A percentile compares a stretch with the other conserved stretches of the same genome.
phyloP scores from a whole-genome alignment of 129 eudicot genomes.

The Lactuca saligna region DNA sequence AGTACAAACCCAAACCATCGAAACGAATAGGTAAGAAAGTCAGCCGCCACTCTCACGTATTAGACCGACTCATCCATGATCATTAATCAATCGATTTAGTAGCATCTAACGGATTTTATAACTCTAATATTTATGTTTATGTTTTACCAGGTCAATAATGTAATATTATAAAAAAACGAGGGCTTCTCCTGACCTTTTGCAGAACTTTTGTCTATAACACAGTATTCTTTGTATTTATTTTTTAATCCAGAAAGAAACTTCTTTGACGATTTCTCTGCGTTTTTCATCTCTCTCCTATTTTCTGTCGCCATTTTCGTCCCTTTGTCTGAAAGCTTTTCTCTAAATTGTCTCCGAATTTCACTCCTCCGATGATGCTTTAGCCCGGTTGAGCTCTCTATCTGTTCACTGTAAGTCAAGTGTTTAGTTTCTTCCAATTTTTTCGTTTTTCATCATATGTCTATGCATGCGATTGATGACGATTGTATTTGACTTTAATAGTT shows the following conservation, averaged over 20 bases:
- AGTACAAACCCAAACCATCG: too few species aligned
- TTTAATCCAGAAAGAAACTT: constrained; percentile 20
- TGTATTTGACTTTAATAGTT: constrained; percentile 25
- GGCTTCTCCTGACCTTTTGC: neutral
- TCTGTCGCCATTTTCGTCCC: constrained; percentile 37
- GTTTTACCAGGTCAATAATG: neutral
- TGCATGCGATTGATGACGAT: constrained; percentile 23
- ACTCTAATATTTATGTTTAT: neutral
- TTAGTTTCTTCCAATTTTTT: neutral
- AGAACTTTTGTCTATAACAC: neutral
- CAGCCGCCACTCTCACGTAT: too few species aligned
- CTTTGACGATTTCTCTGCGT: constrained; percentile 25
- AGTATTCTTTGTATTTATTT: neutral
- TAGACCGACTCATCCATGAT: too few species aligned
- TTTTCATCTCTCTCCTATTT: constrained; percentile 4
- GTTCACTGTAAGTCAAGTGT: constrained; percentile 16
- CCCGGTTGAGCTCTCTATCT: constrained; percentile 15
- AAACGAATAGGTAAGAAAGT: too few species aligned
- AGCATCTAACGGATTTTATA: too few species aligned
- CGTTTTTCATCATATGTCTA: neutral
- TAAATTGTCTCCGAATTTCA: constrained; percentile 32
- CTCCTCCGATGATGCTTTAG: constrained; percentile 26
- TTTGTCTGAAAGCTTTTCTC: constrained; percentile 12
- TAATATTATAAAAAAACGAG: constrained; percentile 1
- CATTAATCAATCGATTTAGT: too few species aligned